Evolutionary conservation across 2,329 filamentous ascomycete species (phyloP).

Genomic region (Colletotrichum sp.): DNA sequence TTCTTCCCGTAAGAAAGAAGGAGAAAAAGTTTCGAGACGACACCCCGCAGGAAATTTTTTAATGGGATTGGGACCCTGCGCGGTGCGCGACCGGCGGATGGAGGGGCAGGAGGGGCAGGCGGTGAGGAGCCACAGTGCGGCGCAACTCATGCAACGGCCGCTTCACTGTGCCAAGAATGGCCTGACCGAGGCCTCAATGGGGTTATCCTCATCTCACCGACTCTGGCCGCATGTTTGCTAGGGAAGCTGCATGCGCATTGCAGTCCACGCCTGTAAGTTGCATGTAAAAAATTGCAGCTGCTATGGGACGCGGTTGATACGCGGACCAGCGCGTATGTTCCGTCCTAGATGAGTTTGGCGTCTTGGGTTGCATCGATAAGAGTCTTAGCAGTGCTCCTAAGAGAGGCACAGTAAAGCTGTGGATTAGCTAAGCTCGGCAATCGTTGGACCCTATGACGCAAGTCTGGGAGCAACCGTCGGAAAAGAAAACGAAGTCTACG

Average conservation of each 20-base stretch:
- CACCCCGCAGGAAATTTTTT: conserved; percentile 45
- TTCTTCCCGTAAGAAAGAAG: conserved; percentile 60
- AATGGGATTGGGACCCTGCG: conserved; percentile 15
- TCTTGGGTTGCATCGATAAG: not conserved
- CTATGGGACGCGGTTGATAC: not conserved
- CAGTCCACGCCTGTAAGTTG: not conserved
- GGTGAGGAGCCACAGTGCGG: conserved; percentile 11
- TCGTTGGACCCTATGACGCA: conserved; percentile 7
- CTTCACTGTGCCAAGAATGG: not conserved
- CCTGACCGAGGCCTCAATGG: not conserved
- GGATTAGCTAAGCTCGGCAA: not conserved
- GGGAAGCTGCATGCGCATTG: not conserved
- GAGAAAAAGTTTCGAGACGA: conserved; percentile 37
- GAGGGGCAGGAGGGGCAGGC: conserved; percentile 19
- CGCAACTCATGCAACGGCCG: not conserved
- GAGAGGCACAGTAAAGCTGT: not conserved
- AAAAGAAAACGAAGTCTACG: not conserved
- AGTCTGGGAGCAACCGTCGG: not conserved
- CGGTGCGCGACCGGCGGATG: conserved; percentile 6
- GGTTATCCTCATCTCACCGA: not conserved
- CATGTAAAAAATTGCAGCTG: not conserved
- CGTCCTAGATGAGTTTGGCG: not conserved
- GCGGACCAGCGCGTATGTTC: not conserved
- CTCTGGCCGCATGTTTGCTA: not conserved
- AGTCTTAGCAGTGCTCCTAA: not conserved